A percentile compares a stretch with the other conserved stretches of the same genome.
These are phyloP conservation scores for Chondrostereum purpureum DNA, from an alignment of 1,284 basidiomycete species.

Conservation along the genomic window DNA sequence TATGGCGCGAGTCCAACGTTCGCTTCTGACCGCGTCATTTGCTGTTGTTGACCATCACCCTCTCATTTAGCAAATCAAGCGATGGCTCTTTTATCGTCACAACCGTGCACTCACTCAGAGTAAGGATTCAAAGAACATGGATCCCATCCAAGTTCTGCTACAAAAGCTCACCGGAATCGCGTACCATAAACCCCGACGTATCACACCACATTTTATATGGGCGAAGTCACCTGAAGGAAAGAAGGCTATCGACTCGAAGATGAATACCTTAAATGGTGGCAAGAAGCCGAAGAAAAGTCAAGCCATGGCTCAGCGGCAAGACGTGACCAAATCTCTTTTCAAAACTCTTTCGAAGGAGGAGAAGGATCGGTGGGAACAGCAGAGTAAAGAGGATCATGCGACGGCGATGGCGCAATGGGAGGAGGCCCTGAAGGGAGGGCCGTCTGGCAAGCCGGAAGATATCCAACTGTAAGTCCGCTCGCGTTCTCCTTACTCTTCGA, in stretches of 20 bases:
- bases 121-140: not conserved
- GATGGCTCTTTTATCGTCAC: not conserved
- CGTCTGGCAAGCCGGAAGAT: no score
- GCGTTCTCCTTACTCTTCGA: no score
- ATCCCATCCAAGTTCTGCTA: not conserved
- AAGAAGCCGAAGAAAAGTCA: not conserved
- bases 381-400: not conserved
- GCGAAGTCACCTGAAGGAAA: not conserved
- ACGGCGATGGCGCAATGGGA: not conserved
- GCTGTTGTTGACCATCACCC: no score
- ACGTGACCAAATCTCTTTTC: not conserved
- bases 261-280: not conserved
- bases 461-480: no score
- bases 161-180: not conserved
- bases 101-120: no score
- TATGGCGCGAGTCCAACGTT: no score
- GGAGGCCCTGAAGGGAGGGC: no score
- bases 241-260: not conserved
- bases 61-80: no score
- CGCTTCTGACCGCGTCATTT: no score
- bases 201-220: not conserved
- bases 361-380: not conserved
- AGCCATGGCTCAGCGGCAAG: not conserved
- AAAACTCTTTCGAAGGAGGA: not conserved
- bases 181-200: not conserved